Evolutionary conservation across 2,329 filamentous ascomycete species (phyloP).

Genomic region (Verticillium tricorpus): DNA sequence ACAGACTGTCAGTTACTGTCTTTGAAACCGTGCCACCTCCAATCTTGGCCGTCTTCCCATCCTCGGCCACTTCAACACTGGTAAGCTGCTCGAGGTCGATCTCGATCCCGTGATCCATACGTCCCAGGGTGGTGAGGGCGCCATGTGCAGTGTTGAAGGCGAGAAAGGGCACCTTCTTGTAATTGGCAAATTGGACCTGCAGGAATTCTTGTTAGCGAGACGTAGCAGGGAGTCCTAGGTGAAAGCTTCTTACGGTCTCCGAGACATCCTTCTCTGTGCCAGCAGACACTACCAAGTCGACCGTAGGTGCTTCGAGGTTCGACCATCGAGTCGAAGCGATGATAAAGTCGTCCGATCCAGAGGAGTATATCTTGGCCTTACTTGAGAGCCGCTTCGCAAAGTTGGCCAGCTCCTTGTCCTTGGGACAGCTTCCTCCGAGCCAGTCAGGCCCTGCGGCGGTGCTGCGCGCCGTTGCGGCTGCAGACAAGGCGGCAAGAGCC

Average conservation of each 20-base stretch:
- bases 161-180: constrained; percentile 43
- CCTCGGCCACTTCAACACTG: constrained; percentile 32
- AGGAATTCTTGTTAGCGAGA: not conserved
- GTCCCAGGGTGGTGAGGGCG: constrained; percentile 40
- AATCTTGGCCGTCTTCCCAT: constrained; percentile 41
- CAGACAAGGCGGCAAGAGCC: constrained; percentile 20
- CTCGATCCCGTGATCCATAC: constrained; percentile 44
- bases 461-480: constrained; percentile 15
- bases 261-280: constrained; percentile 43
- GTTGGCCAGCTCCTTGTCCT: constrained; percentile 14
- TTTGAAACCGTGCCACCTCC: constrained; percentile 43
- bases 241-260: constrained; percentile 32
- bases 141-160: constrained; percentile 50
- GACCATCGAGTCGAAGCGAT: constrained; percentile 40
- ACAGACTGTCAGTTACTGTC: constrained; percentile 40
- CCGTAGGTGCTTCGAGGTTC: constrained; percentile 31
- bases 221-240: not conserved
- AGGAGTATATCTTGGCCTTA: constrained; percentile 34
- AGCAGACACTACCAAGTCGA: constrained; percentile 42
- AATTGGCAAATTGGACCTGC: constrained; percentile 38
- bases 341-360: constrained; percentile 33
- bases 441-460: constrained; percentile 8
- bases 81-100: constrained; percentile 42
- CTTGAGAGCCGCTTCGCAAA: constrained; percentile 29
- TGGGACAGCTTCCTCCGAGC: constrained; percentile 12